Base-by-base conservation (phyloP, 495 filamentous ascomycete genomes). In the Xylaria acuta region DNA sequence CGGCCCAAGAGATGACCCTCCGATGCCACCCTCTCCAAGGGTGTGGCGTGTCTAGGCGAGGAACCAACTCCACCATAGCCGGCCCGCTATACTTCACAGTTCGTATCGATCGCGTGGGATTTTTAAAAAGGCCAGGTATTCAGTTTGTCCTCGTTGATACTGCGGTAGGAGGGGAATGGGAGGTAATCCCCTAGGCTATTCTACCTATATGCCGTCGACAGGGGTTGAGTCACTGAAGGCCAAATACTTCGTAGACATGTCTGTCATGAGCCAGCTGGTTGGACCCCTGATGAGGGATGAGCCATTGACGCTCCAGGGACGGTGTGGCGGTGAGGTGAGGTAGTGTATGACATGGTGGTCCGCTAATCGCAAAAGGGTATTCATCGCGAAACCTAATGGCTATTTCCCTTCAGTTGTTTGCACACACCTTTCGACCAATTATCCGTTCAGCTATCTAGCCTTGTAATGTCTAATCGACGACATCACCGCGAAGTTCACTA, bases 21-120 rank as follows among this genome's bases (percentile, higher is more conserved):
- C 53, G 54, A 67, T 73, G 43, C 64, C 71, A 69, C 71, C 64
- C 71, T 74, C 75, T 75, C 77, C 69, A 66, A 75, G 75, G 70
- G 66, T 47, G 75, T 79, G 77, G 74, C 77, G 74, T 74, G 62
- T 67, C 73, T 69, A 64, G 72, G 70, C 72, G 70, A 67, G 69
- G 69, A 62, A 67, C 64, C 69, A 73, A 75, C 76, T 78, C 74
- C 74, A 75, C 77, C 73, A 65, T 69, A 53, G 73, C 43, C 36
- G 69, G 69, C 34, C 69, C 60, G 69, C 67, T 62, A 7, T 64
- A 56, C 20, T 64, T 65, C 51, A 69, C 40, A 67, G 22, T 60
- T 51, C 63, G 38, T 67, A 59, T 27, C 56, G 70, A 53, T 70
- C 56, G 27, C 43, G 68, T 53, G 68, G 58, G 65, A n/a, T 30